These are phyloP conservation scores for Limtongia smithiae DNA, from an alignment of 805 yeast species.

Conservation along the genomic window DNA sequence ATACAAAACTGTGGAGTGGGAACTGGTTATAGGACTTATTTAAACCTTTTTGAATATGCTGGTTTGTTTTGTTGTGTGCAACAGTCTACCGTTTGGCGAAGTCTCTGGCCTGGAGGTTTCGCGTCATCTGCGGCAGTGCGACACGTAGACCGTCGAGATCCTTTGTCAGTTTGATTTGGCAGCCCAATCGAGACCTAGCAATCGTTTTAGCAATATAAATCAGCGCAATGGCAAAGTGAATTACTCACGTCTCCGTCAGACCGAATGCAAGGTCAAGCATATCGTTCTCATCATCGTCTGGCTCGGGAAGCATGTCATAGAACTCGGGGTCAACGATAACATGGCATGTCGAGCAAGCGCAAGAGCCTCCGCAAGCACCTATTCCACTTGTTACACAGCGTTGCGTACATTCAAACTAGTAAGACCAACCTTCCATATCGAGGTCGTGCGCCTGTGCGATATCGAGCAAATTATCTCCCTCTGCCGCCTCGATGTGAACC, in stretches of 20 bases:
- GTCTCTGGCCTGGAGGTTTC: constrained; percentile 81
- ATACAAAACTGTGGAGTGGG: background rate
- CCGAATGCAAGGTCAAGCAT: constrained; percentile 98
- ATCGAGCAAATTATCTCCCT: constrained; percentile 87
- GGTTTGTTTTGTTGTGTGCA: background rate
- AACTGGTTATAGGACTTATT: background rate
- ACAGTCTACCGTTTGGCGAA: constrained; percentile 42
- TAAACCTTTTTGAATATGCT: background rate
- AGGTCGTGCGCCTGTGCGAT: constrained; percentile 90
- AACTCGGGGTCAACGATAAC: constrained; percentile 92
- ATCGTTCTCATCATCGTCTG: constrained; percentile 96
- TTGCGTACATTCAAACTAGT: background rate
- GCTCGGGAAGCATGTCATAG: constrained; percentile 88
- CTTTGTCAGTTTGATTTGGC: constrained; percentile 86
- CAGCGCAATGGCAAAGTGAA: background rate
- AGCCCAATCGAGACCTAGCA: constrained; percentile 74
- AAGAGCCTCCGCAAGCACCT: constrained; percentile 96
- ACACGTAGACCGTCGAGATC: constrained; percentile 91
- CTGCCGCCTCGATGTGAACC: constrained; percentile 76
- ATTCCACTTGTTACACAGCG: background rate
- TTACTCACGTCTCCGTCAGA: constrained; percentile 69
- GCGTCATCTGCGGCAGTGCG: constrained; percentile 95
- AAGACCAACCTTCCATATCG: constrained; percentile 75
- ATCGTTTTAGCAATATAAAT: too few relatives aligned
- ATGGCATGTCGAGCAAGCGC: constrained; percentile 98